A percentile compares a stretch with the other conserved stretches of the same genome.
Conservation (phyloP, 441 rosid genomes). For the Breynia disticha region DNA sequence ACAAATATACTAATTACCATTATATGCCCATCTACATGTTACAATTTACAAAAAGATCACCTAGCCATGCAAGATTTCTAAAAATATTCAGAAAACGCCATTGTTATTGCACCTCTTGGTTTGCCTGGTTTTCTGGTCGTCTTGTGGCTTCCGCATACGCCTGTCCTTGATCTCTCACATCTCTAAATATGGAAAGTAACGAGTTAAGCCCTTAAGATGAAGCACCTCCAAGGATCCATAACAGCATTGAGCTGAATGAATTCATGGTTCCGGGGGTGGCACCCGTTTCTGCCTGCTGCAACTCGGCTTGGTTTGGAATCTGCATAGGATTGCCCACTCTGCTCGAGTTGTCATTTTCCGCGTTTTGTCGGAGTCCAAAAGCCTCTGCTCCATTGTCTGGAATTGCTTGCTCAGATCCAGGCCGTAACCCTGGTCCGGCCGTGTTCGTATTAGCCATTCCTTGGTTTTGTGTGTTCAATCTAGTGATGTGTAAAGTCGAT, state of each 20-base stretch:
- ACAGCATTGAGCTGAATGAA: conserved; percentile 69
- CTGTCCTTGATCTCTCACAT: conserved; percentile 75
- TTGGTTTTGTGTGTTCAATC: conserved; percentile 58
- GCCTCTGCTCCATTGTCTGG: conserved; percentile 22
- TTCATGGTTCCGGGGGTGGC: conserved; percentile 58
- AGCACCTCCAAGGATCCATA: conserved; percentile 94
- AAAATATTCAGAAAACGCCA: no score
- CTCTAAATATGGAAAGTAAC: conserved; percentile 81
- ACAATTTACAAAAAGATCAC: no score
- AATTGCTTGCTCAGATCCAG: conserved; percentile 30
- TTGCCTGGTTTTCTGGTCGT: conserved; percentile 21
- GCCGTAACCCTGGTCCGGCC: conserved; percentile 38
- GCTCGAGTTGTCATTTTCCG: conserved; percentile 21
- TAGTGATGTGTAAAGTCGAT: conserved; percentile 84
- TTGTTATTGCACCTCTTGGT: conserved; percentile 13
- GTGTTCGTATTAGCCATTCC: conserved; percentile 32
- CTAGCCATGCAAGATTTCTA: no score
- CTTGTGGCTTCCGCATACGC: conserved; percentile 30
- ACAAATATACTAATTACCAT: no score
- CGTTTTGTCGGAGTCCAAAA: conserved; percentile 23
- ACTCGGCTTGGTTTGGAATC: conserved; percentile 33
- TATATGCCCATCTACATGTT: no score
- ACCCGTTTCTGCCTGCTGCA: conserved; percentile 38
- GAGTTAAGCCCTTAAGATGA: conserved; percentile 79
- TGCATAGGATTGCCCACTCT: conserved; percentile 24